Base-by-base conservation (phyloP, 306 rosid genomes). In the Cucumis cinereus region DNA sequence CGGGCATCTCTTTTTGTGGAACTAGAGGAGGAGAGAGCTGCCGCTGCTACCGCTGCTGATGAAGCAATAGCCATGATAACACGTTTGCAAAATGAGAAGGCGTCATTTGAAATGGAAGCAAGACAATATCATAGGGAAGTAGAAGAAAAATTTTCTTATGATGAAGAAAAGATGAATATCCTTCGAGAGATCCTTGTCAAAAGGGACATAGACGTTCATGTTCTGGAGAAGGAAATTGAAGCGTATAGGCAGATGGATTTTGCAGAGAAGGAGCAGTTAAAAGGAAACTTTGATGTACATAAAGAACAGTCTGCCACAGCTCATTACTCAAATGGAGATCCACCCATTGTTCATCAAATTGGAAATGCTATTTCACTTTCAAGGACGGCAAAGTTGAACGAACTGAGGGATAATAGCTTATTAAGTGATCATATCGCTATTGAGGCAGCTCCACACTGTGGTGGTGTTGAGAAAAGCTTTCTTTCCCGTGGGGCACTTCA, bases 1-100 rank as follows among this genome's bases (percentile, higher is more conserved):
- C 85, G 78, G 53, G 86, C 87, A 62, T 77, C 87, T 81, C 96
- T 95, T 55, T 88, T 74, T 87, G 63, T 88, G 56, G 99, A 95
- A 86, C 91, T 95, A 75, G 99, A 95, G 84, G 85, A 95, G 87
- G 99, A 92, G 91, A 86, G 96, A 86, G 91, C 96, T 76, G 93
- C 99, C 20, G 88, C 98, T 79, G 96, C 96, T 76, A 84, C 81
- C 74, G 97, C 99, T 49, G 96, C 98, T 3, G 98, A 95, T 58
- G 98, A 95, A 87, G 90, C 98, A n/a, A 88, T 95, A 92, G 93
- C 98, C 36, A 92, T 89, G 99, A 90, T 95, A 80, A 82, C 73
- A 1, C 97, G 98, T 56, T 84, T 95, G 81, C 97, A 95, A 75
- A 89, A 86, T 66, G 90, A 90, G 67, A 95, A 90, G 83, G 92